Percentiles rank a stretch among this genome's conserved stretches.
Conservation (phyloP, 345 rosid genomes). For the Noccaea bulbosa region DNA sequence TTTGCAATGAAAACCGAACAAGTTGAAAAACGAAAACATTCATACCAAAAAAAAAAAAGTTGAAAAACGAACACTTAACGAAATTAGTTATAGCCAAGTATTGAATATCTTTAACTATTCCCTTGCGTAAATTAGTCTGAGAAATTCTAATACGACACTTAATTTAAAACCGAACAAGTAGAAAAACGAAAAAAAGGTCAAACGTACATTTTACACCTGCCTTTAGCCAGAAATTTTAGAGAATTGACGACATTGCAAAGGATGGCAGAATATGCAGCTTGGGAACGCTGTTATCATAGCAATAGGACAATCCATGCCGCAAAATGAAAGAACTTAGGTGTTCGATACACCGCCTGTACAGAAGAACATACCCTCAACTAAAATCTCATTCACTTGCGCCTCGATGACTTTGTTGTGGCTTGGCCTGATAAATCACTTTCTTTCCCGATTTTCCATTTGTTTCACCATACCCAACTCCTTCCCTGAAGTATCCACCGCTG, state of each 20-base stretch:
- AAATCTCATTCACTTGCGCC: constrained; percentile 21
- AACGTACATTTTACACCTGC: constrained; percentile 17
- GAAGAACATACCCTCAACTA: background rate
- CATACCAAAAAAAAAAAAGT: too few species aligned
- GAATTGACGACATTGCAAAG: background rate
- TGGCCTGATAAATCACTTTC: constrained; percentile 59
- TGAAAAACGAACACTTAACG: too few species aligned
- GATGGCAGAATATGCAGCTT: background rate
- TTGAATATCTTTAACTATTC: background rate
- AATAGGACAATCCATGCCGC: constrained; percentile 12
- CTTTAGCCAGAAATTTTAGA: background rate
- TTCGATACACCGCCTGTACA: constrained; percentile 19
- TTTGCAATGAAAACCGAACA: too few species aligned
- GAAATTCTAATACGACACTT: background rate
- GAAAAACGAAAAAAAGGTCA: background rate
- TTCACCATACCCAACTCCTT: constrained; percentile 48
- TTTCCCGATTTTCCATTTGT: constrained; percentile 56
- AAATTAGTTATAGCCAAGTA: too few species aligned
- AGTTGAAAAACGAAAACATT: too few species aligned
- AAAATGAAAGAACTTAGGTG: constrained; percentile 13
- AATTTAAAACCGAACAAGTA: background rate
- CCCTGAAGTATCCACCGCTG: constrained; percentile 45
- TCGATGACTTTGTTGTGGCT: constrained; percentile 47
- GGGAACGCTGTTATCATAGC: background rate
- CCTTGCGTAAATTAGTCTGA: background rate